phyloP scores from a whole-genome alignment of 2,329 filamentous ascomycete species.

The Neodidymelliopsis sp. region DNA sequence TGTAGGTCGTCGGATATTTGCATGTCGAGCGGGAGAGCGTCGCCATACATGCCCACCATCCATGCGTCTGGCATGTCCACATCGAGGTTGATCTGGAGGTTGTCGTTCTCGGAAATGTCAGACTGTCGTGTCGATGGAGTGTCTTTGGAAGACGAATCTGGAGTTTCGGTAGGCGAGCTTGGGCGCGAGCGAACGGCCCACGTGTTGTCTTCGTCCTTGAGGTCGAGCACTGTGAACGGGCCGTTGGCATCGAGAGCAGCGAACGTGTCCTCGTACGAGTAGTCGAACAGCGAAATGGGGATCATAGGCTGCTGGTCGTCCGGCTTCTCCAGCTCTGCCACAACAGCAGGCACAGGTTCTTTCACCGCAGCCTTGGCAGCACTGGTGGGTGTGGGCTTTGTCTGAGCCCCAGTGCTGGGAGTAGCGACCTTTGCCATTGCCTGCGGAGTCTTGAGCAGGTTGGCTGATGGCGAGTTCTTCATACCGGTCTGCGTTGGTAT shows the following conservation, averaged over 20 bases:
- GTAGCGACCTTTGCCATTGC: conserved; percentile 43
- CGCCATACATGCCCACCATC: conserved; percentile 34
- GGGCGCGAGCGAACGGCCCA: conserved; percentile 45
- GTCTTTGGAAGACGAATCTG: conserved; percentile 49
- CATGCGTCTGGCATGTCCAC: conserved; percentile 46
- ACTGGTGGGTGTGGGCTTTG: conserved; percentile 44
- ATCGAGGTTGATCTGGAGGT: conserved; percentile 50
- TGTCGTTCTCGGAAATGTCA: conserved; percentile 54
- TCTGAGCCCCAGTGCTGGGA: conserved; percentile 40
- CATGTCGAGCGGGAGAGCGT: conserved; percentile 40
- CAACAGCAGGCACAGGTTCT: conserved; percentile 27
- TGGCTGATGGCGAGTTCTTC: conserved; percentile 48
- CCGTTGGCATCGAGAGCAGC: conserved; percentile 41
- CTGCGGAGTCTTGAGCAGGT: conserved; percentile 50
- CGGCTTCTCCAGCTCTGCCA: conserved; percentile 27
- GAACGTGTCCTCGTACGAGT: conserved; percentile 45
- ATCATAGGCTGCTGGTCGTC: conserved; percentile 38
- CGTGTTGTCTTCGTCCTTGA: conserved; percentile 46
- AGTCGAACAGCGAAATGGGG: conserved; percentile 40
- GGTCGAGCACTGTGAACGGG: conserved; percentile 43
- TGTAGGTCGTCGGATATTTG: conserved; percentile 44
- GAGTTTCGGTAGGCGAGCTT: conserved; percentile 42
- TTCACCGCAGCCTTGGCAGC: conserved; percentile 36
- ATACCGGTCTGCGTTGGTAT: conserved; percentile 48
- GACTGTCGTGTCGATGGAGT: conserved; percentile 48